A percentile compares a stretch with the other conserved stretches of the same genome.
Evolutionary conservation across 2,329 filamentous ascomycete genomes (phyloP).

Genomic region (Eutypella sp.): DNA sequence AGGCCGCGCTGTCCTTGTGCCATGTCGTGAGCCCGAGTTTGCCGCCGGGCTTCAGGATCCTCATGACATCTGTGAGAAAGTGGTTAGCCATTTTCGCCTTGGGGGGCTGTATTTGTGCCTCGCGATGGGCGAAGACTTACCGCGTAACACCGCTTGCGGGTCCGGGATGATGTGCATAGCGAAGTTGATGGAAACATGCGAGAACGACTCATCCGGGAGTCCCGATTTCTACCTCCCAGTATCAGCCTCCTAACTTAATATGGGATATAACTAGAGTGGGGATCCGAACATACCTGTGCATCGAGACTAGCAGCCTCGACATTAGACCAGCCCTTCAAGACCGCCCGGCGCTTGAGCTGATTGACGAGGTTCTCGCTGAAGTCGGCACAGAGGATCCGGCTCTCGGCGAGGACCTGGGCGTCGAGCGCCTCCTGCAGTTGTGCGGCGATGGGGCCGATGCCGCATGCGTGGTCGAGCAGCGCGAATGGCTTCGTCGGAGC

Average conservation of each 20-base stretch:
- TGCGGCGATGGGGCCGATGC: conserved; percentile 44
- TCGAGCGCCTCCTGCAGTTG: conserved; percentile 36
- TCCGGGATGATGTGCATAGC: conserved; percentile 42
- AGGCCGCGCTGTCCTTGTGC: conserved; percentile 27
- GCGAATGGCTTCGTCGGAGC: conserved; percentile 25
- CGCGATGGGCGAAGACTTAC: too few species aligned
- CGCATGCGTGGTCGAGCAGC: conserved; percentile 50
- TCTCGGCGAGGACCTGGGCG: conserved; percentile 32
- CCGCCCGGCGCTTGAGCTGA: conserved; percentile 32
- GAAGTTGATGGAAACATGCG: conserved; percentile 42
- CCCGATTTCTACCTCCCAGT: conserved; percentile 30
- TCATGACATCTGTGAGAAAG: conserved; percentile 27
- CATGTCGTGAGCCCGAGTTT: conserved; percentile 34
- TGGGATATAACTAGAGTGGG: neutral
- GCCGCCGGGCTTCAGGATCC: conserved; percentile 35
- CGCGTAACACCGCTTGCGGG: conserved; percentile 31
- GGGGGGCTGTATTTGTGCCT: too few species aligned
- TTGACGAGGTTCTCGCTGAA: conserved; percentile 37
- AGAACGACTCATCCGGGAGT: conserved; percentile 34
- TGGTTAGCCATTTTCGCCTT: too few species aligned
- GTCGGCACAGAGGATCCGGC: conserved; percentile 47
- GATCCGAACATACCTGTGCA: conserved; percentile 35
- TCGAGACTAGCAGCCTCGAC: conserved; percentile 39
- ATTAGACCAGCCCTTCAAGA: conserved; percentile 41
- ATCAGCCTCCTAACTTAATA: conserved; percentile 1